phyloP scores from a whole-genome alignment of 2,329 filamentous ascomycete species.

The Penicillium sp. region DNA sequence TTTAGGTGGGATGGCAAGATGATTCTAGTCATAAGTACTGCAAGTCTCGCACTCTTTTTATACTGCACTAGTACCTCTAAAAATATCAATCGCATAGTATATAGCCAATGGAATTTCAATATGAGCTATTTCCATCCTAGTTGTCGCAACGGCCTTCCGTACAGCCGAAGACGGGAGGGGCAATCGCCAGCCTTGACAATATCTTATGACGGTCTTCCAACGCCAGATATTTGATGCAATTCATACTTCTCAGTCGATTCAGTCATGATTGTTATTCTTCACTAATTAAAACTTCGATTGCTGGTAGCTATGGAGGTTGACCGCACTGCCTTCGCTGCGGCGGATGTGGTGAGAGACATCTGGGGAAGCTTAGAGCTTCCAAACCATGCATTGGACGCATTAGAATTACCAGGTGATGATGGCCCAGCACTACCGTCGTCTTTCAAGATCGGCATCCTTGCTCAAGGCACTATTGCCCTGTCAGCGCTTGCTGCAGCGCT shows the following conservation, averaged over 20 bases:
- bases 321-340: not conserved
- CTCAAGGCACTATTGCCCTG: slow-evolving; percentile 50
- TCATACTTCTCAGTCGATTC: too few relatives aligned
- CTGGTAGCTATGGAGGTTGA: not conserved
- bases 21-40: too few relatives aligned
- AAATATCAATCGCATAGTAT: too few relatives aligned
- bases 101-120: too few relatives aligned
- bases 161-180: too few relatives aligned
- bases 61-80: too few relatives aligned
- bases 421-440: slow-evolving; percentile 41
- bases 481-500: slow-evolving; percentile 50
- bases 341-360: not conserved
- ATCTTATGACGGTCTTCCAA: too few relatives aligned
- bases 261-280: not conserved
- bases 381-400: not conserved
- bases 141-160: too few relatives aligned
- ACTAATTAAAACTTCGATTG: not conserved
- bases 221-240: too few relatives aligned
- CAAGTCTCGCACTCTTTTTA: too few relatives aligned
- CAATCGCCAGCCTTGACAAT: too few relatives aligned
- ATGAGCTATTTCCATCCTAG: not conserved
- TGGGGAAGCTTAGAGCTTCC: not conserved
- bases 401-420: not conserved
- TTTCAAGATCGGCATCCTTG: slow-evolving; percentile 52
- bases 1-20: too few relatives aligned